These are phyloP conservation scores for Metarhizium sp. DNA, from an alignment of 2,329 filamentous ascomycete species.

Conservation along the genomic window DNA sequence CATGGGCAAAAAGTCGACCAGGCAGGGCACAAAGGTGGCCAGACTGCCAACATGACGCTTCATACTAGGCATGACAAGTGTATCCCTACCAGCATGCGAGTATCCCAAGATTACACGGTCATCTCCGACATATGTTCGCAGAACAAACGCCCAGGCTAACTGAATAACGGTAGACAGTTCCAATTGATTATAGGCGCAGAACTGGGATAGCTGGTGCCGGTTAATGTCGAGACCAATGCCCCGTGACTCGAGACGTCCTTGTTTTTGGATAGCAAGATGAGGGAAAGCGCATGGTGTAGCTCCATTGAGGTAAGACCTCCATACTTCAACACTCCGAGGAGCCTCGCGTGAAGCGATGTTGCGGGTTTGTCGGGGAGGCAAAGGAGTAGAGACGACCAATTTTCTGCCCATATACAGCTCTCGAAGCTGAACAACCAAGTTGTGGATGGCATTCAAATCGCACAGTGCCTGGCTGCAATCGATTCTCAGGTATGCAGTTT, in stretches of 20 bases:
- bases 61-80: constrained; percentile 31
- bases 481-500: constrained; percentile 36
- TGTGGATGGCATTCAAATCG: constrained; percentile 34
- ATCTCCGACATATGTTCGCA: constrained; percentile 44
- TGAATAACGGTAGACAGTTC: constrained; percentile 41
- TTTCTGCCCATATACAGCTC: constrained; percentile 30
- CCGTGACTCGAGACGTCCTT: constrained; percentile 21
- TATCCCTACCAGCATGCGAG: constrained; percentile 34
- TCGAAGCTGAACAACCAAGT: constrained; percentile 37
- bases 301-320: constrained; percentile 30
- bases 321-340: constrained; percentile 31
- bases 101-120: constrained; percentile 47
- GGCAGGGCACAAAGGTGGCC: constrained; percentile 27
- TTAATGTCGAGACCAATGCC: constrained; percentile 32
- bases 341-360: constrained; percentile 18
- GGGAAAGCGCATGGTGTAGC: constrained; percentile 38
- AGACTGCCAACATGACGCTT: constrained; percentile 37
- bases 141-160: constrained; percentile 50
- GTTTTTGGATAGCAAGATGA: constrained; percentile 19
- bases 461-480: constrained; percentile 43
- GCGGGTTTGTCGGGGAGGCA: constrained; percentile 16
- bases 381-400: constrained; percentile 15
- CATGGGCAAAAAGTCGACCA: constrained; percentile 20
- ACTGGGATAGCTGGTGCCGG: constrained; percentile 31
- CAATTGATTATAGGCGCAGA: constrained; percentile 28